phyloP scores from a whole-genome alignment of 2,329 filamentous ascomycete species.

The Stachybotrys chlorohalonatus region DNA sequence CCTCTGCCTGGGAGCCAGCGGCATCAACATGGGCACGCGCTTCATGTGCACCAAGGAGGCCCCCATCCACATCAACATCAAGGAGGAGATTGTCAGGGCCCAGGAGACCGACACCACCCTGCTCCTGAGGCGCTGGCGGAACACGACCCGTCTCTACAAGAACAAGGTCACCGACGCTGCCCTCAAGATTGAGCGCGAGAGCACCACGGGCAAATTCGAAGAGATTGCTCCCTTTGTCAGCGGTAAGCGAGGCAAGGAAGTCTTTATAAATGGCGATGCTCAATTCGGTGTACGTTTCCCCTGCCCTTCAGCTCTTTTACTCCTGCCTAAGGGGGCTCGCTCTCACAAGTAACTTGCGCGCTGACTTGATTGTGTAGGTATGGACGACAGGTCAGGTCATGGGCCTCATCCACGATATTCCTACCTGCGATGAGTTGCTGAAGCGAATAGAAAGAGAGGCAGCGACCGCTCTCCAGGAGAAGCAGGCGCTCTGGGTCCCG shows the following conservation, averaged over 20 bases:
- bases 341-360: background rate
- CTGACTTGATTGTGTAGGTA: constrained; percentile 45
- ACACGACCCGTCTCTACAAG: constrained; percentile 79
- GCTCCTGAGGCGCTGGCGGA: constrained; percentile 82
- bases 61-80: constrained; percentile 88
- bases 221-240: constrained; percentile 83
- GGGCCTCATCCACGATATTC: constrained; percentile 75
- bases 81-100: constrained; percentile 81
- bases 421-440: constrained; percentile 61
- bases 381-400: constrained; percentile 98
- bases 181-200: constrained; percentile 74
- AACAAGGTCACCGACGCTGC: constrained; percentile 83
- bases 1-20: constrained; percentile 79
- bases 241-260: constrained; percentile 82
- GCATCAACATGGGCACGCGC: constrained; percentile 96
- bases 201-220: constrained; percentile 75
- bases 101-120: constrained; percentile 88
- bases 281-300: constrained; percentile 68
- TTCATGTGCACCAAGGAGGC: constrained; percentile 96
- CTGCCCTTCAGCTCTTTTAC: background rate
- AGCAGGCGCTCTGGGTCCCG: constrained; percentile 43
- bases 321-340: constrained; percentile 6
- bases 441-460: constrained; percentile 71
- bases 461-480: constrained; percentile 53
- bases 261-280: constrained; percentile 85